phyloP scores from a whole-genome alignment of 495 filamentous ascomycete species.

The Penicillium manginii region DNA sequence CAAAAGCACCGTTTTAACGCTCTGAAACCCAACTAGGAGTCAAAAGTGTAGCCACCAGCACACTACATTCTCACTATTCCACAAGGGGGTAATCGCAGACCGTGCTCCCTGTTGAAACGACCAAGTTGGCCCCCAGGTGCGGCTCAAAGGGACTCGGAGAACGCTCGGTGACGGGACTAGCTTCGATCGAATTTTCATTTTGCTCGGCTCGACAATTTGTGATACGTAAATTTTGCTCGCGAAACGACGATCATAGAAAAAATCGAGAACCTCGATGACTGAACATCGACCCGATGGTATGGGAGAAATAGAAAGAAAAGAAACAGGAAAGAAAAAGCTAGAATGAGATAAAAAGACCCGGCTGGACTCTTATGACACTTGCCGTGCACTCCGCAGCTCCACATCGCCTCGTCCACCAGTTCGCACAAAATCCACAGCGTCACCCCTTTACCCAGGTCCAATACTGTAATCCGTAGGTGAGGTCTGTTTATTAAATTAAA shows the following conservation, averaged over 20 bases:
- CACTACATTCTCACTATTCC: not conserved
- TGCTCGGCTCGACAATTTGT: not conserved
- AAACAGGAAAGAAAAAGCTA: not conserved
- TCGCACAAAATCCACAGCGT: slow-evolving; percentile 7
- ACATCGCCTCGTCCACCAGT: slow-evolving; percentile 12
- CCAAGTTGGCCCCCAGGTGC: not conserved
- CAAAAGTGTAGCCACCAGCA: not conserved
- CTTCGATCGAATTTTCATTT: not conserved
- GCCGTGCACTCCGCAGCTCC: slow-evolving; percentile 16
- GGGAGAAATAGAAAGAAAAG: not conserved
- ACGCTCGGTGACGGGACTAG: not conserved
- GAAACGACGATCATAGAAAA: slow-evolving; percentile 1
- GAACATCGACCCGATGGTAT: not conserved
- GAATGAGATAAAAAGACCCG: slow-evolving; percentile 1
- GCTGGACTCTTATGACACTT: slow-evolving; percentile 19
- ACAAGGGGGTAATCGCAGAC: not conserved
- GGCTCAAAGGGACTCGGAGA: not conserved
- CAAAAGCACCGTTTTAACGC: not conserved
- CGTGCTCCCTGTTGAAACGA: not conserved
- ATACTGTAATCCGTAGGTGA: not conserved
- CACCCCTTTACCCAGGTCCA: slow-evolving; percentile 1
- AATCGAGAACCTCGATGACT: not conserved
- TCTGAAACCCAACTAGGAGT: not conserved
- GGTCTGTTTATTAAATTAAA: not conserved
- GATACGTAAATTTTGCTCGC: not conserved